Base-by-base conservation (phyloP, 306 rosid species). In the Vicia sativa region DNA sequence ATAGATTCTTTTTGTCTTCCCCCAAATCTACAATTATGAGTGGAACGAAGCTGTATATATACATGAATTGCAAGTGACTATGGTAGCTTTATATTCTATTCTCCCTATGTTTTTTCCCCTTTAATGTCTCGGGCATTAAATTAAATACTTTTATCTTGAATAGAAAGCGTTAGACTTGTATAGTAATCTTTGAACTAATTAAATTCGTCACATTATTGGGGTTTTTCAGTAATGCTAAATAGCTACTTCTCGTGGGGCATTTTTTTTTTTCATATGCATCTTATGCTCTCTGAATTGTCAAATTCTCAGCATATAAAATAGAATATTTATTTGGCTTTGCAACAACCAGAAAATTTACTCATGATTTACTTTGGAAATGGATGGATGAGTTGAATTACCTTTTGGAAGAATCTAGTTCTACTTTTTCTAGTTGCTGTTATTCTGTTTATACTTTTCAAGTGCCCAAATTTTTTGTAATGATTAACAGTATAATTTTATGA, bases 301-400 rank as follows among this genome's bases (percentile, higher is more conserved):
- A 23, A 29, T 43, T 46, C 11, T 3, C 6, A 54, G 59, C 63
- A 73, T 66, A 9, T 48, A 67, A 56, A 68, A 34, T 16, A 37
- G 31, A 62, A 28, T 23, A 10, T 15, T 48, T 6, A 42, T 56
- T 73, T n/a, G 12, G 0, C 38, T 77, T 52, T 58, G 45, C 58
- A 12, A 38, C 68, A 13, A 60, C 68, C 52, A 66, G 82, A 72
- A 75, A 66, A 58, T 4, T 54, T 81, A 46, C 54, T 38, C 13
- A 38, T 45, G 65, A 53, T 63, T 77, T 69, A 11, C 34, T 37
- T 59, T 37, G 76, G 74, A 56, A 71, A 44, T 72, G 4, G 73
- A 71, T 75, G 56, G 71, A 35, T 59, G 41, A 34, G 57, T 53
- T 23, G 25, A 57, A 15, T 71, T 72, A 50, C 66, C 9, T 52